Percentiles rank a stretch among this genome's conserved stretches.
These are phyloP conservation scores for Aspergillus vadensis DNA, from an alignment of 2,329 filamentous ascomycete genomes.

Conservation along the genomic window DNA sequence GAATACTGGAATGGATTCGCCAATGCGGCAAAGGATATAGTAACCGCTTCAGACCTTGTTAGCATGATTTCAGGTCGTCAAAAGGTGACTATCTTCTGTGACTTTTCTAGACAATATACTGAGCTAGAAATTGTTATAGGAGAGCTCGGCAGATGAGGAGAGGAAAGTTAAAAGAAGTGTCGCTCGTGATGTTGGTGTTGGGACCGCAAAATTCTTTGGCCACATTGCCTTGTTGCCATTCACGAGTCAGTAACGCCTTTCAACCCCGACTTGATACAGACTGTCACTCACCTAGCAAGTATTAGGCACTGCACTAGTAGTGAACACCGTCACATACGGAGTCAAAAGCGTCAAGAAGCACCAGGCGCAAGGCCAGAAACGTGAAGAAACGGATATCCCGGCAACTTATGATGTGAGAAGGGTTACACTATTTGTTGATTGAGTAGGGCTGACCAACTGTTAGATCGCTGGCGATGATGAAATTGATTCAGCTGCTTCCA, in stretches of 20 bases:
- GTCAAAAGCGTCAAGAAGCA: conserved; percentile 1
- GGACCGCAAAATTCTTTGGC: background rate
- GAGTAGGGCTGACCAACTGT: too few species aligned
- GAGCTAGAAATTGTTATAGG: background rate
- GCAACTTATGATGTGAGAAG: too few species aligned
- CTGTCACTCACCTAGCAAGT: background rate
- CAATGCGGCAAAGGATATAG: background rate
- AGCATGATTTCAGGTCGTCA: background rate
- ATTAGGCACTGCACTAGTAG: conserved; percentile 4
- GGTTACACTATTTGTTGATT: too few species aligned
- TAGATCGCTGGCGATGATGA: too few species aligned
- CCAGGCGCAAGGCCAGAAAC: too few species aligned
- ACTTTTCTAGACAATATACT: too few species aligned
- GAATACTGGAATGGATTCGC: background rate
- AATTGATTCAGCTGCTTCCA: too few species aligned
- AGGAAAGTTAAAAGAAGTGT: background rate
- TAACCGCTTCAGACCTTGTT: background rate
- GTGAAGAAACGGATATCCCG: too few species aligned
- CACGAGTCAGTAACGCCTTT: background rate
- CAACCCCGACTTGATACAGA: background rate
- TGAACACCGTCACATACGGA: conserved; percentile 2
- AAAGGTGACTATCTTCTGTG: background rate
- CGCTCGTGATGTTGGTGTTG: background rate
- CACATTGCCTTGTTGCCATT: background rate
- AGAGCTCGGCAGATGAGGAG: background rate